Base-by-base conservation (phyloP, 2,329 filamentous ascomycete species). In the Lasiodiplodia gonubiensis region DNA sequence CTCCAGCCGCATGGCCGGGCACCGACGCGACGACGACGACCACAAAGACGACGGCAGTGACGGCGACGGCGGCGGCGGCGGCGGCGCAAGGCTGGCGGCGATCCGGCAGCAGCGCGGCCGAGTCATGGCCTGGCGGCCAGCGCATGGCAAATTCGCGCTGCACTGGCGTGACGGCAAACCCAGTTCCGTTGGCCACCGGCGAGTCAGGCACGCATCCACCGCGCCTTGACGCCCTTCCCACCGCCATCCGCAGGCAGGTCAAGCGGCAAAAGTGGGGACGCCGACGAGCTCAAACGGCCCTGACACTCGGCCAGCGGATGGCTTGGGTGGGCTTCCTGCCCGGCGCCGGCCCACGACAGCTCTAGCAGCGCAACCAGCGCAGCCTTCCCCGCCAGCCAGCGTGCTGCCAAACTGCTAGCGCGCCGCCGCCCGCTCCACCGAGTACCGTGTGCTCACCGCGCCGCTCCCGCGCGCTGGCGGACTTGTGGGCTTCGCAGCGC, bases 181-280 rank as follows among this genome's bases (percentile, higher is more conserved):
- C 35, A 23, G 57, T 61, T 39, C 39, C 57, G 57, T 27, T 55
- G 59, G 59, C 59, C 59, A 63, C 59, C 42, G 37, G 52, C 51
- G 64, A 66, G 64, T 55, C 51, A 66, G 64, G 59, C 59, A 63
- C 46, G 59, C 59, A 37, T 67, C 64, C 53, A 60, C 55, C 54
- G 53, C 53, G 53, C 53, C 53, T 55, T 55, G 53, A 60, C 48
- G 54, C 64, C 52, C 42, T 51, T 63, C 48, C 66, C 55, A 67
- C 66, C 66, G 66, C 66, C 66, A 67, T 67, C 55, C 66, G 55
- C 57, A 55, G 66, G 66, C 66, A 67, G 55, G 66, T 67, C 57
- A 67, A 67, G 55, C 66, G 66, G 66, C 64, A 66, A 63, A 63
- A 63, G 59, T 63, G 59, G 59, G 42, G 59, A 49, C 59, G 59